Evolutionary conservation across 2,329 filamentous ascomycete genomes (phyloP).

Genomic region (Fusarium camptoceras): DNA sequence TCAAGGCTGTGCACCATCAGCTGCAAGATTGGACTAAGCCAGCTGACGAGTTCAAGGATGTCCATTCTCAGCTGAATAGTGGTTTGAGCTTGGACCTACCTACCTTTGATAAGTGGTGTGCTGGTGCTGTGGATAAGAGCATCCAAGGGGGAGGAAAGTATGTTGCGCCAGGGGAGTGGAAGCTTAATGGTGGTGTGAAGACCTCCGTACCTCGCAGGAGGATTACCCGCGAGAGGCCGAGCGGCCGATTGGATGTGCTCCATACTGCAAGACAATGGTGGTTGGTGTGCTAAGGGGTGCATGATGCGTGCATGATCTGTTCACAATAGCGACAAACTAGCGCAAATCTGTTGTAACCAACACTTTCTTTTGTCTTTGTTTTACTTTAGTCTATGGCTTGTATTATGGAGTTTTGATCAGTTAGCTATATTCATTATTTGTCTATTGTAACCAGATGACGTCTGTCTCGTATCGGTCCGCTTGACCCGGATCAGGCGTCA

Average conservation of each 20-base stretch:
- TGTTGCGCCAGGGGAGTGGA: slow-evolving; percentile 31
- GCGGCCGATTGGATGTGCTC: slow-evolving; percentile 29
- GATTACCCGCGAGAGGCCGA: slow-evolving; percentile 5
- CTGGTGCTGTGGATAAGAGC: slow-evolving; percentile 25
- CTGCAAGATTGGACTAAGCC: slow-evolving; percentile 38
- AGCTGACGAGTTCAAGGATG: slow-evolving; percentile 30
- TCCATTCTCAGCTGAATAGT: slow-evolving; percentile 33
- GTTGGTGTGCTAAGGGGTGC: slow-evolving; percentile 18
- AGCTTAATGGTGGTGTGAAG: slow-evolving; percentile 28
- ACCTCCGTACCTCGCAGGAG: neutral
- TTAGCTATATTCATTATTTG: neutral
- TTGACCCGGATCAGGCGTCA: neutral
- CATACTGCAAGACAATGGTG: slow-evolving; percentile 35
- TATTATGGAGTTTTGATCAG: neutral
- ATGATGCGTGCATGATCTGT: neutral
- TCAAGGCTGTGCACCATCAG: slow-evolving; percentile 34
- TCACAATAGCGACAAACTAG: neutral
- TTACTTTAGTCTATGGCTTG: neutral
- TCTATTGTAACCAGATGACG: neutral
- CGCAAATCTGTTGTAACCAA: neutral
- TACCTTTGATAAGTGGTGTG: slow-evolving; percentile 40
- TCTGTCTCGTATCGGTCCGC: neutral
- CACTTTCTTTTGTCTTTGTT: neutral
- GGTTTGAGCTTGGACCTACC: slow-evolving; percentile 32
- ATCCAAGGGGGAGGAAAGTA: slow-evolving; percentile 39